Conservation (phyloP, 768 basidiomycete genomes). For the Chalciporus pseudorubinellus region DNA sequence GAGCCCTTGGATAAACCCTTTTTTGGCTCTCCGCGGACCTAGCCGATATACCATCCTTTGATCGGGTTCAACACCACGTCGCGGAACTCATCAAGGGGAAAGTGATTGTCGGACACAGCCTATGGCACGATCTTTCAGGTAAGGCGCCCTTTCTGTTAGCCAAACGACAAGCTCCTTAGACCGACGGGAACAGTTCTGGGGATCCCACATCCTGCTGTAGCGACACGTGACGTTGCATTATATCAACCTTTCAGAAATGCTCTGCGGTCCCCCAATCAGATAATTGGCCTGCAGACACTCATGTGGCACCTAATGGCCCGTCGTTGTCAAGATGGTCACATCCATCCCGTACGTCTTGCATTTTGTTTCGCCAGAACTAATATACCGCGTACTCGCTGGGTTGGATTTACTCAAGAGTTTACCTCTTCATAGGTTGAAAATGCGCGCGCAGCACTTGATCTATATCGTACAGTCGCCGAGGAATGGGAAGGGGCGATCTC, state of each 20-base stretch:
- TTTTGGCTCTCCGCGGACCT: neutral
- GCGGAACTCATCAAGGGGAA: constrained; percentile 67
- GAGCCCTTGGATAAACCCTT: neutral
- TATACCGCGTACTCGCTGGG: constrained; percentile 1
- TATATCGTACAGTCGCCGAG: constrained; percentile 52
- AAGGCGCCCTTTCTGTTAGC: constrained; percentile 11
- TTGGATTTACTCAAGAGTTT: constrained; percentile 10
- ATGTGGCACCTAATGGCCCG: constrained; percentile 82
- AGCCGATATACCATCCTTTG: constrained; percentile 50
- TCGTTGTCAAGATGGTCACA: constrained; percentile 68
- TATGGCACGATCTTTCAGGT: constrained; percentile 85
- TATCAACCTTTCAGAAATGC: constrained; percentile 79
- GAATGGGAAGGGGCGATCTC: constrained; percentile 68
- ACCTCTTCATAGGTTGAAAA: constrained; percentile 61
- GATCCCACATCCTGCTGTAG: constrained; percentile 74
- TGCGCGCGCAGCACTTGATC: constrained; percentile 55
- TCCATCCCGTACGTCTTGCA: constrained; percentile 60
- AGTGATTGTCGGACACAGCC: constrained; percentile 69
- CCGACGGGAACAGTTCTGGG: constrained; percentile 56
- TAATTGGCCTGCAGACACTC: constrained; percentile 73
- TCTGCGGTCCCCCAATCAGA: constrained; percentile 60
- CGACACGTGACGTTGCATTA: constrained; percentile 77
- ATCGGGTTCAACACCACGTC: constrained; percentile 62
- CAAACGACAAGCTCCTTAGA: constrained; percentile 11
- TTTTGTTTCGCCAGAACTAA: neutral